A percentile compares a stretch with the other conserved stretches of the same genome.
Evolutionary conservation across 2,329 filamentous ascomycete species (phyloP).

Genomic region (Penicillium sp.): DNA sequence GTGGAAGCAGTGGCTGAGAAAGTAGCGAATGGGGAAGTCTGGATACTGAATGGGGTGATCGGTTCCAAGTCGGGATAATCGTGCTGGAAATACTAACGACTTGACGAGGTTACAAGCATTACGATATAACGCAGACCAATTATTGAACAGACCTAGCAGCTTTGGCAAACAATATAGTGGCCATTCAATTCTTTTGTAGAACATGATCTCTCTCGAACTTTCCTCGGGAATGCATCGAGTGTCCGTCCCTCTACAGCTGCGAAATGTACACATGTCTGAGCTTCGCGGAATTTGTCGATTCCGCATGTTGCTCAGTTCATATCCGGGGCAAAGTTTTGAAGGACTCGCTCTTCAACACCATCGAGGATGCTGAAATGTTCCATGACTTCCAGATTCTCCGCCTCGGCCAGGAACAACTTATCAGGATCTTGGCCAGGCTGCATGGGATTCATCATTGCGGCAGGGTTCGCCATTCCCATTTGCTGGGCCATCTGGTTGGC

Average conservation of each 20-base stretch:
- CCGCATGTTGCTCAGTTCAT: slow-evolving; percentile 8
- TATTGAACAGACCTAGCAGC: slow-evolving; percentile 1
- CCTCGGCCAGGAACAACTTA: slow-evolving; percentile 88
- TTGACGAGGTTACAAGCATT: slow-evolving; percentile 6
- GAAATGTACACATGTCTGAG: background rate
- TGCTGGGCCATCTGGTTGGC: slow-evolving; percentile 86
- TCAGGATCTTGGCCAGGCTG: slow-evolving; percentile 89
- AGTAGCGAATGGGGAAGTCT: slow-evolving; percentile 84
- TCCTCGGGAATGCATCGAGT: no score
- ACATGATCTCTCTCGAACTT: no score
- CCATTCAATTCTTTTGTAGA: no score
- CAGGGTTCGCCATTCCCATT: slow-evolving; percentile 68
- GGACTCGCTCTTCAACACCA: slow-evolving; percentile 75
- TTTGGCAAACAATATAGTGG: no score
- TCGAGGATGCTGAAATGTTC: slow-evolving; percentile 91
- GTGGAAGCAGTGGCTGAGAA: slow-evolving; percentile 67
- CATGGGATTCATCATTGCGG: slow-evolving; percentile 65
- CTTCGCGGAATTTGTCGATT: no score
- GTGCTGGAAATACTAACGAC: slow-evolving; percentile 4
- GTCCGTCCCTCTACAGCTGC: background rate
- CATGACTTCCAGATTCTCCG: slow-evolving; percentile 90
- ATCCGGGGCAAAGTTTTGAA: slow-evolving; percentile 45
- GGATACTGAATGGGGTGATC: slow-evolving; percentile 62
- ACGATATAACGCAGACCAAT: slow-evolving; percentile 8
- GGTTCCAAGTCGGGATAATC: slow-evolving; percentile 40